phyloP scores from a whole-genome alignment of 2,329 filamentous ascomycete species.

The Phoma sp. region DNA sequence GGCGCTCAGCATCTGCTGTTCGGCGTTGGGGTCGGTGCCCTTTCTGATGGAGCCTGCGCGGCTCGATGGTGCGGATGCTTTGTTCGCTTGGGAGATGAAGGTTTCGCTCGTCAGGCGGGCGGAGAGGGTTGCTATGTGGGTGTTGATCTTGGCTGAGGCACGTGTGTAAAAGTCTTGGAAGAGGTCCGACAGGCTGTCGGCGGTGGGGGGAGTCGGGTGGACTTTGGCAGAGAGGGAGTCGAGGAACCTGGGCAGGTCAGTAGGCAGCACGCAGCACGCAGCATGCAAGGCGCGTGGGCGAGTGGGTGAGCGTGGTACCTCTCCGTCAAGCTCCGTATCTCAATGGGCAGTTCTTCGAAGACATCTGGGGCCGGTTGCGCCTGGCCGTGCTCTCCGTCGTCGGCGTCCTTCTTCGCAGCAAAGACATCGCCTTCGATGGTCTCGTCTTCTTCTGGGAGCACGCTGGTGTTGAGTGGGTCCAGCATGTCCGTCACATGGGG shows the following conservation, averaged over 20 bases:
- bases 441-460: constrained; percentile 45
- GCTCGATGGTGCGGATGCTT: constrained; percentile 51
- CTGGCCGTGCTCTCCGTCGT: constrained; percentile 10
- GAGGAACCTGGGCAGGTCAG: constrained; percentile 71
- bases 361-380: constrained; percentile 63
- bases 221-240: constrained; percentile 88
- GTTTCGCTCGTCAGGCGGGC: constrained; percentile 74
- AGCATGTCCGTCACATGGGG: constrained; percentile 52
- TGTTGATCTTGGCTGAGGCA: constrained; percentile 81
- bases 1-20: constrained; percentile 89
- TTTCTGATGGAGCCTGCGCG: constrained; percentile 47
- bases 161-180: constrained; percentile 94
- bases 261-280: background rate
- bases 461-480: constrained; percentile 49
- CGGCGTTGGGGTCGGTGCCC: constrained; percentile 47
- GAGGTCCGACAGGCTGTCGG: constrained; percentile 80
- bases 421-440: constrained; percentile 51
- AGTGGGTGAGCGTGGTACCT: constrained; percentile 60
- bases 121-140: constrained; percentile 82
- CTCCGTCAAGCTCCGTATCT: constrained; percentile 88
- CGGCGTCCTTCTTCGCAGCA: constrained; percentile 15
- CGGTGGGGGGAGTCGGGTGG: constrained; percentile 80
- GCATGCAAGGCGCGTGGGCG: too few species aligned
- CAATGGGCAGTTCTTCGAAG: constrained; percentile 90
- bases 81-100: constrained; percentile 33